These are phyloP conservation scores for Phytopythium delawarense DNA, from an alignment of 352 stramenopile genomes.

Conservation along the genomic window DNA sequence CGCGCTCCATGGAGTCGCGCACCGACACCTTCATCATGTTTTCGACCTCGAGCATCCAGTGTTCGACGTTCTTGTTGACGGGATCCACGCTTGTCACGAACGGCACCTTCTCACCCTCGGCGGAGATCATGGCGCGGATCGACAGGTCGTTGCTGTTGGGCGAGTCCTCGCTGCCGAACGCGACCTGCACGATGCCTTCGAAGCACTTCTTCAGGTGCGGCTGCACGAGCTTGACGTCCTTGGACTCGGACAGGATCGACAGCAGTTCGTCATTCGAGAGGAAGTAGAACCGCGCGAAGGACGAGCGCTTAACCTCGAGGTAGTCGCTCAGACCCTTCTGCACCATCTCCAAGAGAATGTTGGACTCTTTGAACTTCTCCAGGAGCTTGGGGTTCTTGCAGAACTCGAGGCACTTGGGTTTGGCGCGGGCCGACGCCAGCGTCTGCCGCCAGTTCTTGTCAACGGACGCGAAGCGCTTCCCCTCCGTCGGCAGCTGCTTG, in stretches of 20 bases:
- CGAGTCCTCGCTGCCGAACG: slow-evolving; percentile 59
- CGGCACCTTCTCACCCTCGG: slow-evolving; percentile 87
- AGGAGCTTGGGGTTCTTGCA: slow-evolving; percentile 92
- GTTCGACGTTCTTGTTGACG: slow-evolving; percentile 92
- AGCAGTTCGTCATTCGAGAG: slow-evolving; percentile 94
- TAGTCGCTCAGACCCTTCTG: slow-evolving; percentile 95
- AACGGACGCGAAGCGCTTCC: slow-evolving; percentile 92
- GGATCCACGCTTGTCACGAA: slow-evolving; percentile 87
- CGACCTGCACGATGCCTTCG: slow-evolving; percentile 91
- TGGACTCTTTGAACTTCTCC: slow-evolving; percentile 91
- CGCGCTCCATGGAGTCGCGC: slow-evolving; percentile 88
- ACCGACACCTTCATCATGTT: slow-evolving; percentile 92
- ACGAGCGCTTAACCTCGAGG: slow-evolving; percentile 92
- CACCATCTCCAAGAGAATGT: slow-evolving; percentile 93
- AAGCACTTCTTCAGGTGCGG: slow-evolving; percentile 96
- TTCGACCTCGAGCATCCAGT: slow-evolving; percentile 95
- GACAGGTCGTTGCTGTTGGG: slow-evolving; percentile 62
- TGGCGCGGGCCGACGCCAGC: slow-evolving; percentile 77
- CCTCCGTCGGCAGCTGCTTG: slow-evolving; percentile 93
- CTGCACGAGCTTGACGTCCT: slow-evolving; percentile 94
- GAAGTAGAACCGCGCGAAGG: slow-evolving; percentile 95
- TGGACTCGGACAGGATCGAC: slow-evolving; percentile 94
- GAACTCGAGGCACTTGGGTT: slow-evolving; percentile 87
- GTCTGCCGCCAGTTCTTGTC: slow-evolving; percentile 95
- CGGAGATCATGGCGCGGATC: slow-evolving; percentile 90